phyloP scores from a whole-genome alignment of 23 red algal genomes.

The Cyanidiococcus yangmingshanensis region DNA sequence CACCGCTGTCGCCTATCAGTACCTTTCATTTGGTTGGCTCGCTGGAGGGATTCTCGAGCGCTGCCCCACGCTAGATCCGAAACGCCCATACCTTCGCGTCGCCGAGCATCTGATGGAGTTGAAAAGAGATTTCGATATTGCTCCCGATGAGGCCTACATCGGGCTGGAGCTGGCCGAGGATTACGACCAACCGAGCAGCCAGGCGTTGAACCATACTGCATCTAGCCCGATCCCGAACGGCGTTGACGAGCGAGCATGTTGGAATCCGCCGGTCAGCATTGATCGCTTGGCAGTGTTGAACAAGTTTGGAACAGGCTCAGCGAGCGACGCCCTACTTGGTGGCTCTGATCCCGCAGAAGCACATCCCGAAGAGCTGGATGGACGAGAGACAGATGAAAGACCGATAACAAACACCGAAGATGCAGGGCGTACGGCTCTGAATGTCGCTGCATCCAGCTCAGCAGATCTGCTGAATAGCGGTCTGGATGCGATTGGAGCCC shows the following conservation, averaged over 20 bases:
- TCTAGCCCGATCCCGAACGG: neutral
- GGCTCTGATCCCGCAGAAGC: neutral
- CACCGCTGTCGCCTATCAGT: constrained; percentile 35
- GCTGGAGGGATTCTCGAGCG: constrained; percentile 44
- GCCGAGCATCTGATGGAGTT: constrained; percentile 29
- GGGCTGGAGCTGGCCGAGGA: neutral
- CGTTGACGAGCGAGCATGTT: neutral
- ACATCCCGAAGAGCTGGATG: neutral
- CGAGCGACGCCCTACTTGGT: neutral
- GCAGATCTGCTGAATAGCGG: neutral
- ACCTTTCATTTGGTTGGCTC: constrained; percentile 62
- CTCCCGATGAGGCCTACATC: constrained; percentile 29
- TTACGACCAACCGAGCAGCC: neutral
- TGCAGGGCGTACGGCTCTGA: neutral
- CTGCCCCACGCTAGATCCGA: constrained; percentile 3
- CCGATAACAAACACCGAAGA: neutral
- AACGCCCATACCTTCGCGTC: neutral
- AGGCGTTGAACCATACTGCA: neutral
- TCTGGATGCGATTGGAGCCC: neutral
- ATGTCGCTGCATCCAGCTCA: neutral
- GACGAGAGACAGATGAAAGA: neutral
- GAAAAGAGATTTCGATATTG: constrained; percentile 29
- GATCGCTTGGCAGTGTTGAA: neutral
- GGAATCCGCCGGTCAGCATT: neutral
- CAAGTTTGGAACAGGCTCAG: neutral